Percentiles rank a stretch among this genome's conserved stretches.
These are phyloP conservation scores for Tubosaeta sp. DNA, from an alignment of 768 basidiomycete species.

Conservation along the genomic window DNA sequence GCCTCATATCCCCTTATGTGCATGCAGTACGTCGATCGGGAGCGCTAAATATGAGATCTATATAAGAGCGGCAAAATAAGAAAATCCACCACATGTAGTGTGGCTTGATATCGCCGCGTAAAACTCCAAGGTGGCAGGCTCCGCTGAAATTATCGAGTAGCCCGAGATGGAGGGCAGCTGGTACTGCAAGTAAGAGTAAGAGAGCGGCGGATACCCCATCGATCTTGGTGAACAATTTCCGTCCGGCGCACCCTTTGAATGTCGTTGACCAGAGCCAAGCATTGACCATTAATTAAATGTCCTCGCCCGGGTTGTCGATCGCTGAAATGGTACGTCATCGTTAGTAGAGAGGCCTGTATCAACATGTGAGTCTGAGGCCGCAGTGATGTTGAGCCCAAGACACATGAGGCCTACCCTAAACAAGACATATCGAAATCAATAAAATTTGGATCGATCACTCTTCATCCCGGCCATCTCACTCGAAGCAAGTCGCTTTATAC, in stretches of 20 bases:
- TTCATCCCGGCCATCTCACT: constrained; percentile 27
- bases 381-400: background rate
- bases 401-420: constrained; percentile 32
- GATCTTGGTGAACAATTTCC: constrained; percentile 21
- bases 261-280: background rate
- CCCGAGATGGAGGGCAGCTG: background rate
- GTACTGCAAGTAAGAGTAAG: constrained; percentile 3
- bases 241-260: constrained; percentile 15
- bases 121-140: constrained; percentile 1
- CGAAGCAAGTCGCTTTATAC: constrained; percentile 8
- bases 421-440: constrained; percentile 12
- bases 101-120: background rate
- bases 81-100: background rate
- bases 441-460: constrained; percentile 24
- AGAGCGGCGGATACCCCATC: constrained; percentile 6
- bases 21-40: constrained; percentile 8
- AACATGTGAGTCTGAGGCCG: too few relatives aligned
- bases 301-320: constrained; percentile 10
- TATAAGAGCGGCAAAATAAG: background rate
- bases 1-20: constrained; percentile 6
- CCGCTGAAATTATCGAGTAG: background rate
- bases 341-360: background rate
- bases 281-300: background rate
- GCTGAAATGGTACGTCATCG: constrained; percentile 17
- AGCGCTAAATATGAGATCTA: background rate